Conservation (phyloP, 495 filamentous ascomycete genomes). For the Pyronema domesticum region DNA sequence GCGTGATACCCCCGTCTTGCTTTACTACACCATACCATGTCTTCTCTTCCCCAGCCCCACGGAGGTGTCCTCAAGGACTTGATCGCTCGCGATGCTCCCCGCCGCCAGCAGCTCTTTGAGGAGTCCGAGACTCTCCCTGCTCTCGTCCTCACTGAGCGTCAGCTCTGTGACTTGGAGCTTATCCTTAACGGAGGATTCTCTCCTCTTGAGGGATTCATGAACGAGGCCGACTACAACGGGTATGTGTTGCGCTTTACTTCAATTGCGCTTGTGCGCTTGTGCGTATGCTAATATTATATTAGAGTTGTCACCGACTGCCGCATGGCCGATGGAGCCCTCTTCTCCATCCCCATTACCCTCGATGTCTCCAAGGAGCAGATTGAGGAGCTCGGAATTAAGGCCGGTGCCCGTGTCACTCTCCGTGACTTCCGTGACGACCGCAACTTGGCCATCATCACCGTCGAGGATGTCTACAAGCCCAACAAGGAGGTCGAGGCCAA, state of each 20-base stretch:
- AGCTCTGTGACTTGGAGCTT: slow-evolving; percentile 92
- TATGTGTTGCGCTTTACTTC: slow-evolving; percentile 28
- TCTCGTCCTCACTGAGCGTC: slow-evolving; percentile 70
- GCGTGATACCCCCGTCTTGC: not conserved
- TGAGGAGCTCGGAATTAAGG: slow-evolving; percentile 50
- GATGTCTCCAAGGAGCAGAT: slow-evolving; percentile 62
- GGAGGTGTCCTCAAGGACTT: slow-evolving; percentile 96
- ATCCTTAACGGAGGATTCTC: slow-evolving; percentile 94
- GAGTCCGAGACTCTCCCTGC: slow-evolving; percentile 82
- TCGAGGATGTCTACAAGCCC: slow-evolving; percentile 90
- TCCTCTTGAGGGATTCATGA: slow-evolving; percentile 93
- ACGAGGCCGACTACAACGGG: slow-evolving; percentile 87
- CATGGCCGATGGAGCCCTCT: slow-evolving; percentile 75
- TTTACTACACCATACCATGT: slow-evolving; percentile 28
- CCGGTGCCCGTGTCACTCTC: slow-evolving; percentile 65
- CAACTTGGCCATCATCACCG: slow-evolving; percentile 84
- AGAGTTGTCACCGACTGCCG: slow-evolving; percentile 79
- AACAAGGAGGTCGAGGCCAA: slow-evolving; percentile 91
- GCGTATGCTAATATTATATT: slow-evolving; percentile 3
- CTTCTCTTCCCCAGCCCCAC: slow-evolving; percentile 44
- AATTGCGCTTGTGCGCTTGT: not conserved
- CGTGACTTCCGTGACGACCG: slow-evolving; percentile 93
- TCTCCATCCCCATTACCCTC: slow-evolving; percentile 92
- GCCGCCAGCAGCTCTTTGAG: slow-evolving; percentile 51
- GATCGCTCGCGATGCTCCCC: slow-evolving; percentile 68